Conservation (phyloP, 345 rosid species). For the Hibiscus mutabilis region DNA sequence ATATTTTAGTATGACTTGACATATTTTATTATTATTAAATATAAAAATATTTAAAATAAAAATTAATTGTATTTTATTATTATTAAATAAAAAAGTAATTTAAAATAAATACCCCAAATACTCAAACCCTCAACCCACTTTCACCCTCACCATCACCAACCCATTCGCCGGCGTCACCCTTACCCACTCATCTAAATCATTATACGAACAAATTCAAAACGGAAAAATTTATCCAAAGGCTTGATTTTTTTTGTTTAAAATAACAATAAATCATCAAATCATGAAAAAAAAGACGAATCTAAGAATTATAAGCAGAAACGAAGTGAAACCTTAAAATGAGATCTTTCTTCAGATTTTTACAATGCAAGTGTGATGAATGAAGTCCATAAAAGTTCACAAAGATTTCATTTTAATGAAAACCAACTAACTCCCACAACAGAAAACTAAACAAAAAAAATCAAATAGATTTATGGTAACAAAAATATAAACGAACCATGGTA, state of each 20-base stretch:
- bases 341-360: neutral
- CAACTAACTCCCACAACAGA: neutral
- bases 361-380: neutral
- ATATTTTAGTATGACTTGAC: no score
- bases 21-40: no score
- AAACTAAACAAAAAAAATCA: neutral
- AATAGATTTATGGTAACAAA: neutral
- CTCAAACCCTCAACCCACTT: no score
- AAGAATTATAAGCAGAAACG: neutral
- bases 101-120: no score
- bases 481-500: conserved; percentile 35
- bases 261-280: conserved; percentile 9
- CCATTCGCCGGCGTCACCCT: no score
- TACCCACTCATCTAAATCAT: no score
- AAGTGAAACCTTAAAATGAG: neutral
- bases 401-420: neutral
- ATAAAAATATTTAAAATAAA: no score
- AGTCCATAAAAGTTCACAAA: neutral
- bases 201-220: no score
- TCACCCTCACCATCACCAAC: no score
- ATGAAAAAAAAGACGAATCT: conserved; percentile 8
- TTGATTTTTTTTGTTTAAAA: neutral
- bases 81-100: no score
- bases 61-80: no score
- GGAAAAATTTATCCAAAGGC: neutral